Evolutionary conservation across 176 grass and related monocot genomes (phyloP), one percentile per base, ranked within the genome.

Genomic region (Eremochloa ophiuroides): DNA sequence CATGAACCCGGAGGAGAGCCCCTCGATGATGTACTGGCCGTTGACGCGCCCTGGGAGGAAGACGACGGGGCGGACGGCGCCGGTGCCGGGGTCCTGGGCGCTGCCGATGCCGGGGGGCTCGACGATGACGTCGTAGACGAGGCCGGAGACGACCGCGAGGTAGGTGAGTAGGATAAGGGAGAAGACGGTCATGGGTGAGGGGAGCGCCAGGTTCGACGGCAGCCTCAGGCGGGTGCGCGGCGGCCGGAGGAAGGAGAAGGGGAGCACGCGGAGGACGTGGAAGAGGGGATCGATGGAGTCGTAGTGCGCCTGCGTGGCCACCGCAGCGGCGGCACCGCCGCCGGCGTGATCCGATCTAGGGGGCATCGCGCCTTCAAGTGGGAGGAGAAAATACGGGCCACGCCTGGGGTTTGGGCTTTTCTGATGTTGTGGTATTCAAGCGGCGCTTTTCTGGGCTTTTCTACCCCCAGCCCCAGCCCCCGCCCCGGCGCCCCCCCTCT

Each of bases 1-100:
- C 96, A 99, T 99, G 82, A 99, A 93, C 11, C 96, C 96, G 25
- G 96, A 99, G 20, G 96, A 99, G 80, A 99, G 91, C 3, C 96
- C 96, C 77, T 99, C 96, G 65, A 99, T 99, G 82, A 99, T 99
- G 91, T 99, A 99, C 86, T 98, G 95, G 26, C 86, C 86, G 78
- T 98, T 98, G 79, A 98, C 92, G 81, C 88, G 90, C 12, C 92
- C 95, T 0, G 92, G 88, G 20, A 98, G 87, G 83, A 98, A 98
- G 78, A 98, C 95, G 53, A 98, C 90, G 22, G 95, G 95, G 65
- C 91, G 90, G 64, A 94, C 93, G 37, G 96, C 73, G 20, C 93
- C 88, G 18, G 93, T 99, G 44, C 84, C 53, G 29, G 84, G 96
- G 56, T 99, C 96, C 87, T 99, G 88, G 1, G 77, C 53, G 80